Conservation (phyloP, 129 eudicot genomes). For the Chrysanthemum lavandulifolium region DNA sequence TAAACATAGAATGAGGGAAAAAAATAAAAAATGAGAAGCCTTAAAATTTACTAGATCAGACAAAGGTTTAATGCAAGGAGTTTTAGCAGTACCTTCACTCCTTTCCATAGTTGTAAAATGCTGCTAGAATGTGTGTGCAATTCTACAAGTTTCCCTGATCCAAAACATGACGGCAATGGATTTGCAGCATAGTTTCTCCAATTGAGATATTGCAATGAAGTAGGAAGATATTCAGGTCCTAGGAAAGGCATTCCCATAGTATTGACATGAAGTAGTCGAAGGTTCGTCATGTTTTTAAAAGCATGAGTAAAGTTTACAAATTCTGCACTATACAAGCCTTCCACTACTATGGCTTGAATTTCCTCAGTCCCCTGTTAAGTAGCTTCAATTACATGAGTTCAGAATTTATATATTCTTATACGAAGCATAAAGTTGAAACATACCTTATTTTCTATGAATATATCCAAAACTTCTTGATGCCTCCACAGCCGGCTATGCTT, state of each 20-base stretch:
- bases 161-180: slow-evolving; percentile 24
- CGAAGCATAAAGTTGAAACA: not conserved
- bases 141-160: slow-evolving; percentile 26
- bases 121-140: slow-evolving; percentile 14
- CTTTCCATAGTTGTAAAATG: slow-evolving; percentile 26
- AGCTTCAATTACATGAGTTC: not conserved
- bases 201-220: slow-evolving; percentile 24
- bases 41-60: not conserved
- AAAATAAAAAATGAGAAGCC: not conserved
- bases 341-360: slow-evolving; percentile 23
- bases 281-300: slow-evolving; percentile 23
- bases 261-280: slow-evolving; percentile 23
- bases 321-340: not conserved
- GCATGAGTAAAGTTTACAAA: not conserved
- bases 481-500: slow-evolving; percentile 25
- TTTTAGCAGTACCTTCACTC: slow-evolving; percentile 23
- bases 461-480: slow-evolving; percentile 17
- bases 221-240: slow-evolving; percentile 20
- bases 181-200: slow-evolving; percentile 19
- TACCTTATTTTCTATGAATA: slow-evolving; percentile 24
- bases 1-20: not conserved
- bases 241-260: not conserved
- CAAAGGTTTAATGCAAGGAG: not conserved
- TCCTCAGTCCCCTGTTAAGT: slow-evolving; percentile 26
- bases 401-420: not conserved